Conservation (phyloP, 768 basidiomycete species). For the Pulveroboletus frians region DNA sequence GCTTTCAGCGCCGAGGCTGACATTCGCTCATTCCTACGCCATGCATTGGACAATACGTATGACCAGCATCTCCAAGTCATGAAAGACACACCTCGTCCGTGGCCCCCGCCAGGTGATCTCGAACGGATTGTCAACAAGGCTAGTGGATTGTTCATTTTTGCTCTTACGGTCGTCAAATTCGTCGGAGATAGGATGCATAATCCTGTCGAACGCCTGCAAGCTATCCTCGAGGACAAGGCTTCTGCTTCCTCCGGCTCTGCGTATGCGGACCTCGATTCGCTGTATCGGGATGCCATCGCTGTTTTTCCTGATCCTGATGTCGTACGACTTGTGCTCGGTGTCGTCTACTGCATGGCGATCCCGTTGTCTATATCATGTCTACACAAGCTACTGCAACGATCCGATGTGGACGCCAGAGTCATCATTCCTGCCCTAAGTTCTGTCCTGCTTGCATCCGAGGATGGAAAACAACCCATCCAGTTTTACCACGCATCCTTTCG, state of each 20-base stretch:
- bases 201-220: constrained; percentile 12
- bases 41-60: constrained; percentile 15
- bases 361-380: constrained; percentile 13
- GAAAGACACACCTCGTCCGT: constrained; percentile 17
- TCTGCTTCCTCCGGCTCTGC: constrained; percentile 4
- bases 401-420: constrained; percentile 13
- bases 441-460: constrained; percentile 16
- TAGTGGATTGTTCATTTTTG: constrained; percentile 28
- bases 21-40: constrained; percentile 19
- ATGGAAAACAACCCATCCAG: constrained; percentile 17
- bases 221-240: constrained; percentile 8
- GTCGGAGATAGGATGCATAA: constrained; percentile 14
- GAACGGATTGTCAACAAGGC: constrained; percentile 17
- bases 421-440: constrained; percentile 15
- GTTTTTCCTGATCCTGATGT: constrained; percentile 15
- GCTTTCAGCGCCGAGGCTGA: constrained; percentile 18
- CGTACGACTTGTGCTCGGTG: constrained; percentile 15
- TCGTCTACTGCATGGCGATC: constrained; percentile 11
- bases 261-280: constrained; percentile 16
- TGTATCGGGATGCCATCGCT: constrained; percentile 20
- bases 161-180: constrained; percentile 27
- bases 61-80: constrained; percentile 18
- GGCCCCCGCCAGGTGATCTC: constrained; percentile 22
- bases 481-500: constrained; percentile 22
- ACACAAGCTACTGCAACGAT: constrained; percentile 11